Base-by-base conservation (phyloP, 306 rosid species). In the Dryas drummondii region DNA sequence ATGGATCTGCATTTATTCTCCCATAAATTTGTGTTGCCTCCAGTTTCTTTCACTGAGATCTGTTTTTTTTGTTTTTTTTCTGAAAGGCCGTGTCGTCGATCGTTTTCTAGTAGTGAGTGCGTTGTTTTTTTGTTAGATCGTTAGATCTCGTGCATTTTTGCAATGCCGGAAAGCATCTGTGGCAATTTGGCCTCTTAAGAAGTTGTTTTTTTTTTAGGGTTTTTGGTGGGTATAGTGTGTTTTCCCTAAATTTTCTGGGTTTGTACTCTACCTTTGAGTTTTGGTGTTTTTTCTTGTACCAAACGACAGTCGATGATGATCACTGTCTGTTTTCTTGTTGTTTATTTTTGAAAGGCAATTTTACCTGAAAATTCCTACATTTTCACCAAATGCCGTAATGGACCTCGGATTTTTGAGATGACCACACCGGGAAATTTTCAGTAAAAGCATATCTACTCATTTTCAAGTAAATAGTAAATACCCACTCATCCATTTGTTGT, bases 71-170 rank as follows among this genome's bases (percentile, higher is more conserved):
- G n/a, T n/a, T 19, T 7, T 5, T 32, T 50, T 19, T 71, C 13
- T 7, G 44, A 19, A 63, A 16, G 50, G 76, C 3, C 14, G 54
- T 5, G 42, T n/a, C 44, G 16, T 45, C 16, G 56, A 3, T 22
- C 14, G 22, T 0, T 69, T 70, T 40, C 27, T 32, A 1, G 7
- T 19, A 3, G 14, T 13, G 55, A 1, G 9, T 13, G 55, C 8
- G 44, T 22, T 12, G 32, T 5, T 8, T 46, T 40, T 63, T 41
- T 2, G 5, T 48, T 72, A 14, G 67, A 72, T 72, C 57, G 76
- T 72, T 59, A 59, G 76, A 59, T 72, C 68, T 72, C 76, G 12
- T 22, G 48, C 11, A 37, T 72, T 46, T 63, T 58, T 48, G 47
- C 68, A 72, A 72, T 72, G 76, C 58, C 9, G 37, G 47, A 32